Conservation (phyloP, 805 yeast species). For the Schizosaccharomyces cryophilus region DNA sequence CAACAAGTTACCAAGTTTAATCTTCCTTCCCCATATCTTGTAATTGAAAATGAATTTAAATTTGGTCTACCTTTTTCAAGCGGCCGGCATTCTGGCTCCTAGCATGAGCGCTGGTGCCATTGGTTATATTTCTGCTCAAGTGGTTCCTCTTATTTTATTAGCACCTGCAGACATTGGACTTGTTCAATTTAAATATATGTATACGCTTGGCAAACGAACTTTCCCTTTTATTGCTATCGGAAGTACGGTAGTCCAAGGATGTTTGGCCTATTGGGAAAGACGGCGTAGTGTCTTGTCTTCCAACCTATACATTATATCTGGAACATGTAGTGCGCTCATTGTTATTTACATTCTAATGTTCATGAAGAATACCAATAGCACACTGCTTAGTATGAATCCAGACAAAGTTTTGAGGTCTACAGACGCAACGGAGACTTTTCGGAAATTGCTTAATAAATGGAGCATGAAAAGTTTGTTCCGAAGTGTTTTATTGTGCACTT, state of each 20-base stretch:
- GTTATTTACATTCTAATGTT: neutral
- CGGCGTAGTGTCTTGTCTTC: neutral
- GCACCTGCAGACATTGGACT: neutral
- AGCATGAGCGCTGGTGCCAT: neutral
- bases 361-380: neutral
- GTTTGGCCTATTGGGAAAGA: neutral
- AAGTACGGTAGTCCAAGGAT: neutral
- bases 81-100: neutral
- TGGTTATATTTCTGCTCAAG: neutral
- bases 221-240: neutral
- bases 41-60: neutral
- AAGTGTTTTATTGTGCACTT: neutral
- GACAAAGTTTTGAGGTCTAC: neutral
- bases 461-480: neutral
- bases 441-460: neutral
- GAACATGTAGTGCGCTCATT: neutral
- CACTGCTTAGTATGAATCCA: neutral
- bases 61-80: neutral
- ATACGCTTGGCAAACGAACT: neutral
- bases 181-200: neutral
- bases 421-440: neutral
- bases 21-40: no score
- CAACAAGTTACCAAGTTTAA: no score
- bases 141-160: neutral
- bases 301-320: neutral